Percentiles rank a stretch among this genome's conserved stretches.
These are phyloP conservation scores for Musa balbisiana DNA, from an alignment of 202 grass and related monocot genomes.

Conservation along the genomic window DNA sequence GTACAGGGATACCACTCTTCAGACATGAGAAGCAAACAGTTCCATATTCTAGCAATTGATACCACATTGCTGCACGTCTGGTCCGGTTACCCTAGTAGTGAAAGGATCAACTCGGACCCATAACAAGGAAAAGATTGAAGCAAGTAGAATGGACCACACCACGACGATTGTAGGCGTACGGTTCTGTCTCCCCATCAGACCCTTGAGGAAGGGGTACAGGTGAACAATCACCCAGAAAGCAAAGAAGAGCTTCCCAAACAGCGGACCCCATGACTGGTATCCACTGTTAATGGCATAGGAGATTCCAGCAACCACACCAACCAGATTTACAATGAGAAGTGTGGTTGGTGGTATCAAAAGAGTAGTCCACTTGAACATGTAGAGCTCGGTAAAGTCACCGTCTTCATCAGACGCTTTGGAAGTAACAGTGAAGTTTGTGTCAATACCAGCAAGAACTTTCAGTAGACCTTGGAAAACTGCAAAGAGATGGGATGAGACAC, in stretches of 20 bases:
- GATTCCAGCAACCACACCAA: slow-evolving; percentile 4
- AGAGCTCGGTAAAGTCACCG: not conserved
- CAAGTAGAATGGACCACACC: not conserved
- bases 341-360: not conserved
- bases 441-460: slow-evolving; percentile 3
- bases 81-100: not conserved
- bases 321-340: not conserved
- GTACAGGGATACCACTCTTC: not conserved
- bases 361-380: slow-evolving; percentile 8
- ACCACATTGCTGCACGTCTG: not conserved
- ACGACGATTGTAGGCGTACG: not conserved
- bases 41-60: not conserved
- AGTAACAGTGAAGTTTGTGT: slow-evolving; percentile 13
- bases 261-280: slow-evolving; percentile 1
- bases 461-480: slow-evolving; percentile 7
- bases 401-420: not conserved
- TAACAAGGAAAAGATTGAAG: slow-evolving; percentile 1
- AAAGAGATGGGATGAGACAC: slow-evolving; percentile 2
- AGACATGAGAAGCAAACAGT: too few species aligned
- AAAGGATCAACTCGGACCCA: slow-evolving; percentile 1
- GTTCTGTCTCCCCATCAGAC: not conserved
- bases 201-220: slow-evolving; percentile 8
- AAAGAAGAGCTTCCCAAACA: slow-evolving; percentile 10
- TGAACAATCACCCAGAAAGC: slow-evolving; percentile 12
- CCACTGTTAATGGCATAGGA: slow-evolving; percentile 3